Evolutionary conservation across 2,329 filamentous ascomycete genomes (phyloP).

Genomic region (Fusarium denticulatum): DNA sequence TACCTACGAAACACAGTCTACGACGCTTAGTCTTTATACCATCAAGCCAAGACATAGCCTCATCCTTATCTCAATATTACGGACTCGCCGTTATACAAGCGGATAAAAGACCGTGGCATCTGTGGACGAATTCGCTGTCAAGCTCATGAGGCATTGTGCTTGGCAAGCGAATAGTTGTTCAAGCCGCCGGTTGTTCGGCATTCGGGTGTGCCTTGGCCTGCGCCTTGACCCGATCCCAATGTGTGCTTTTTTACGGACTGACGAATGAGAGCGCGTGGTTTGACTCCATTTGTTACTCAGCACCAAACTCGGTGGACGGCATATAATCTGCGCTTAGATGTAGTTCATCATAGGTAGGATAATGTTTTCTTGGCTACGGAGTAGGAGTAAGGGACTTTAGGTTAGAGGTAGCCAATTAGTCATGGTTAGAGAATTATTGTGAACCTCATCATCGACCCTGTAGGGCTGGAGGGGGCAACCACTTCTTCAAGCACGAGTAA

Average conservation of each 20-base stretch:
- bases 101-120: neutral
- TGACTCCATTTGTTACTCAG: neutral
- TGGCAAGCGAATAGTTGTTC: neutral
- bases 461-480: neutral
- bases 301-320: neutral
- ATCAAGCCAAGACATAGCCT: neutral
- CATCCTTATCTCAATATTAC: neutral
- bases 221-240: neutral
- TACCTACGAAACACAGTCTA: too few relatives aligned
- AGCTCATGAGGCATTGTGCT: neutral
- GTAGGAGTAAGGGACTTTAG: accelerated
- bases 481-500: accelerated
- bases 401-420: neutral
- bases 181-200: neutral
- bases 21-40: neutral
- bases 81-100: neutral
- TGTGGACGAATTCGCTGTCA: neutral
- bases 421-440: accelerated
- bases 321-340: neutral
- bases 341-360: too few relatives aligned
- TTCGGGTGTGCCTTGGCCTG: neutral
- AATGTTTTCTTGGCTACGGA: too few relatives aligned
- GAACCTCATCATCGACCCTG: neutral
- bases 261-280: neutral
- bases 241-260: neutral